phyloP scores from a whole-genome alignment of 208 protist genomes.

The Wallacemonas rigidus region DNA sequence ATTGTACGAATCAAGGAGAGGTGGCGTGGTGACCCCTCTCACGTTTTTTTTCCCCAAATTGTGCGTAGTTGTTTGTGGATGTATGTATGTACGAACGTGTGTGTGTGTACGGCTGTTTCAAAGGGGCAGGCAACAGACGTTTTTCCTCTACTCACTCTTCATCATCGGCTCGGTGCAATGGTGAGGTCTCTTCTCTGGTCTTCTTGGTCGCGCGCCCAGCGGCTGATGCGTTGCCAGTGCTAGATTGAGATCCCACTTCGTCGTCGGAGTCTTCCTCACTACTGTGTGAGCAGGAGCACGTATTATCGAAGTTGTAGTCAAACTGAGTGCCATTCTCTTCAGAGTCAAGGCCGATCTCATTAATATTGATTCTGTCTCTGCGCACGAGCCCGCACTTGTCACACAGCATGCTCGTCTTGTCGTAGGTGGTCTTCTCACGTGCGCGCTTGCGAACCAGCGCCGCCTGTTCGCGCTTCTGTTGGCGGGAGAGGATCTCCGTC shows the following conservation, averaged over 20 bases:
- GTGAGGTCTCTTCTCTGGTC: background rate
- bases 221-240: constrained; percentile 10
- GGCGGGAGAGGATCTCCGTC: constrained; percentile 63
- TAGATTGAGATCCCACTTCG: constrained; percentile 24
- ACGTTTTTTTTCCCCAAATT: too few species aligned
- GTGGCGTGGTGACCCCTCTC: too few species aligned
- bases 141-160: too few species aligned
- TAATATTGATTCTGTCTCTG: constrained; percentile 86
- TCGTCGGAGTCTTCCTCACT: constrained; percentile 41
- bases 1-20: too few species aligned
- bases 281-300: constrained; percentile 72
- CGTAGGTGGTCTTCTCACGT: constrained; percentile 74
- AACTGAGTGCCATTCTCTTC: constrained; percentile 89
- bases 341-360: constrained; percentile 85
- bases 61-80: too few species aligned
- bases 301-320: constrained; percentile 91
- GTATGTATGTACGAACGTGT: too few species aligned
- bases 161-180: too few species aligned
- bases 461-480: constrained; percentile 50
- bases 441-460: constrained; percentile 67
- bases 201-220: background rate
- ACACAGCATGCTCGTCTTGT: constrained; percentile 84
- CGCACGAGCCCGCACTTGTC: constrained; percentile 81
- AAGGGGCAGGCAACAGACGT: too few species aligned
- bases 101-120: too few species aligned